phyloP scores from a whole-genome alignment of 1,284 basidiomycete species.

The Ceratobasidium sp. region DNA sequence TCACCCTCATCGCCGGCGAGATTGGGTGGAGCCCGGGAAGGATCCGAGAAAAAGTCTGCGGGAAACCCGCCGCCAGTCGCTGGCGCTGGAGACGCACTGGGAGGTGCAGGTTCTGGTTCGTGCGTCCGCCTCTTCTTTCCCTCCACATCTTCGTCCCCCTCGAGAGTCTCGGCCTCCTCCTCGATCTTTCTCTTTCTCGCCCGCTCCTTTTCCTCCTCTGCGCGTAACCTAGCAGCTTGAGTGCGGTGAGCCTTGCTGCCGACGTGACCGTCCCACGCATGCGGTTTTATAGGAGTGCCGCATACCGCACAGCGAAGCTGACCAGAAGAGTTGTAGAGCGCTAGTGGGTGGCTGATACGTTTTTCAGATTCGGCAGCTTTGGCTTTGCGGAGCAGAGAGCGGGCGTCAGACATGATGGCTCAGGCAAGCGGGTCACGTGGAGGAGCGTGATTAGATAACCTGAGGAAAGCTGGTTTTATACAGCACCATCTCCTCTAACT shows the following conservation, averaged over 20 bases:
- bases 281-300: slow-evolving; percentile 67
- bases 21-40: slow-evolving; percentile 59
- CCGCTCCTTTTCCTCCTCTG: slow-evolving; percentile 59
- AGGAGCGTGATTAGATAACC: background rate
- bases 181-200: slow-evolving; percentile 46
- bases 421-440: background rate
- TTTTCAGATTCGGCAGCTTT: slow-evolving; percentile 43
- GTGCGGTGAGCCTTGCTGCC: slow-evolving; percentile 77
- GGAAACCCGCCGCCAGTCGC: slow-evolving; percentile 56
- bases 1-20: slow-evolving; percentile 54
- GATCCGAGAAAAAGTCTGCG: slow-evolving; percentile 79
- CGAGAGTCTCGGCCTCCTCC: slow-evolving; percentile 46
- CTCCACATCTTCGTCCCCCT: slow-evolving; percentile 46
- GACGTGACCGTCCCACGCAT: slow-evolving; percentile 85
- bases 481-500: background rate
- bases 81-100: slow-evolving; percentile 7
- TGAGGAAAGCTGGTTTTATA: background rate
- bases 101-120: slow-evolving; percentile 41
- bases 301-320: slow-evolving; percentile 76
- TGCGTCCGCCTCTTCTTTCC: slow-evolving; percentile 55
- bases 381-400: slow-evolving; percentile 43
- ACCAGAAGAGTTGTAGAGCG: slow-evolving; percentile 67
- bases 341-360: slow-evolving; percentile 72
- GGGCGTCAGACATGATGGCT: slow-evolving; percentile 43
- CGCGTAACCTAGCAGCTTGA: slow-evolving; percentile 62